Conservation (phyloP, 495 filamentous ascomycete genomes). For the Tetracladium marchalianum region DNA sequence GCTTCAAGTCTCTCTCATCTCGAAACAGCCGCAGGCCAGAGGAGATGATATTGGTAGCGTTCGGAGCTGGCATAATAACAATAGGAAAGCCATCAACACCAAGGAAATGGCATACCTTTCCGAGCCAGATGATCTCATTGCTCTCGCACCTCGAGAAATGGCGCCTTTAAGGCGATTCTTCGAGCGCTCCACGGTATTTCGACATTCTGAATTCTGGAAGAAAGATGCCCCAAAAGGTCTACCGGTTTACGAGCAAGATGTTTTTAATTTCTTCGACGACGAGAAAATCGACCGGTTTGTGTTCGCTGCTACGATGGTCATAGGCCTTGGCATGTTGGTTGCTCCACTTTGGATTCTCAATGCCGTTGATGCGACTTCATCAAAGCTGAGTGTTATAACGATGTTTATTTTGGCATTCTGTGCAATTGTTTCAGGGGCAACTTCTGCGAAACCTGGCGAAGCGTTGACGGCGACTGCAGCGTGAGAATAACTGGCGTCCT, state of each 20-base stretch:
- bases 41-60: conserved; percentile 15
- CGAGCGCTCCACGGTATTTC: conserved; percentile 15
- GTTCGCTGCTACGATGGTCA: conserved; percentile 12
- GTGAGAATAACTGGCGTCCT: conserved; percentile 8
- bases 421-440: conserved; percentile 13
- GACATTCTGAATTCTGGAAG: conserved; percentile 2
- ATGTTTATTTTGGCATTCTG: conserved; percentile 22
- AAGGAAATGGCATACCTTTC: conserved; percentile 20
- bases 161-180: conserved; percentile 20
- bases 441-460: conserved; percentile 22
- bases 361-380: neutral
- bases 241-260: conserved; percentile 11
- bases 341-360: conserved; percentile 25
- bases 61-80: conserved; percentile 20
- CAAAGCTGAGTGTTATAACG: conserved; percentile 21
- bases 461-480: conserved; percentile 26
- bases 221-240: conserved; percentile 2
- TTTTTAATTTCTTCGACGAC: conserved; percentile 14
- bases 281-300: conserved; percentile 17
- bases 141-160: conserved; percentile 13
- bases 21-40: conserved; percentile 4
- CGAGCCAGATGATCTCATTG: conserved; percentile 19
- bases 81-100: conserved; percentile 14
- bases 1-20: conserved; percentile 16
- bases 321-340: conserved; percentile 23